Percentiles rank a stretch among this genome's conserved stretches.
phyloP scores from a whole-genome alignment of 2,329 filamentous ascomycete genomes.

The Rutstroemia sydowiana region DNA sequence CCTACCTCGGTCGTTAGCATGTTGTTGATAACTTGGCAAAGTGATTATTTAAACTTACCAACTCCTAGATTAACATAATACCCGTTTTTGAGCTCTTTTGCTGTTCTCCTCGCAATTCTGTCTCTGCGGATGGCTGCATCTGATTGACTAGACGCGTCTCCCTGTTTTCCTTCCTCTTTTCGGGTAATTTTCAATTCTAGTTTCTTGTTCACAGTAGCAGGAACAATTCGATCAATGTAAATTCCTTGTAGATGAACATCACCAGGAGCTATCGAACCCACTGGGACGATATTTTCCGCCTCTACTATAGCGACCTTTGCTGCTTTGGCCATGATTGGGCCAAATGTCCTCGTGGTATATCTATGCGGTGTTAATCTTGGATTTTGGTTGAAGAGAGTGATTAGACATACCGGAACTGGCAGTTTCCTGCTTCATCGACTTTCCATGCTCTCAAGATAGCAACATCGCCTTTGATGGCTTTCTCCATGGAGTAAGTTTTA shows the following conservation, averaged over 20 bases:
- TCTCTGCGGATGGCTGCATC: conserved; percentile 50
- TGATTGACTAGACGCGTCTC: conserved; percentile 59
- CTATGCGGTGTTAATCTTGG: not conserved
- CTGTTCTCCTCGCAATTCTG: conserved; percentile 68
- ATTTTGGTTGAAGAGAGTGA: conserved; percentile 22
- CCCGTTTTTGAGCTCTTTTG: conserved; percentile 73
- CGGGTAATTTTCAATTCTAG: conserved; percentile 57
- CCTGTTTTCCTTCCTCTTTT: conserved; percentile 59
- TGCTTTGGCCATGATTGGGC: conserved; percentile 71
- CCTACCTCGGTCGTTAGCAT: conserved; percentile 52
- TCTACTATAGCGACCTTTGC: conserved; percentile 72
- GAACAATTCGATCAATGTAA: conserved; percentile 73
- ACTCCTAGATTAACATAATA: conserved; percentile 74
- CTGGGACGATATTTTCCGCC: conserved; percentile 72
- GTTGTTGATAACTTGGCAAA: too few relatives aligned
- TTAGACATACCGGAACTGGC: conserved; percentile 27
- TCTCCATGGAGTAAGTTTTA: conserved; percentile 69
- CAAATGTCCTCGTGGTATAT: conserved; percentile 69
- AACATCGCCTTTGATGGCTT: conserved; percentile 65
- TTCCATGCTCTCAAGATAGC: conserved; percentile 72
- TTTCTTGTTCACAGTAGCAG: conserved; percentile 61
- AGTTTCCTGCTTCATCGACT: conserved; percentile 69
- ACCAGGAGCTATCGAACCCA: conserved; percentile 64
- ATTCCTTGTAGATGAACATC: conserved; percentile 74
- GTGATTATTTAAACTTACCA: conserved; percentile 41